These are phyloP conservation scores for Hymenoscyphus albidus DNA, from an alignment of 2,329 filamentous ascomycete genomes.

Conservation along the genomic window DNA sequence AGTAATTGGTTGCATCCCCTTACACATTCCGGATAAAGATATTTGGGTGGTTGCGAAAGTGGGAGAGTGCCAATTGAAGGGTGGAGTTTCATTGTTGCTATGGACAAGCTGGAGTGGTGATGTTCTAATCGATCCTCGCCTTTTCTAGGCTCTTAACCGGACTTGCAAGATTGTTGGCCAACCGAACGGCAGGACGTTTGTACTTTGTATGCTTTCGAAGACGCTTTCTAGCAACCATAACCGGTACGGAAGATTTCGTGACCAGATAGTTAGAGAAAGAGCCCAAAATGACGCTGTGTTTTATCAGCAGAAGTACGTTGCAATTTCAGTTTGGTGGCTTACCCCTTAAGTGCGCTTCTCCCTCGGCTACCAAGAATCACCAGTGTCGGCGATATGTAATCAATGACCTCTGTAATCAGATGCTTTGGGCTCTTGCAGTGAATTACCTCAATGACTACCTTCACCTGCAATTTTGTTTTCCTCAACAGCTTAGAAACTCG, in stretches of 20 bases:
- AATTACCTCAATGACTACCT: slow-evolving; percentile 91
- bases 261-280: slow-evolving; percentile 98
- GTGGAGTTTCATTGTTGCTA: not conserved
- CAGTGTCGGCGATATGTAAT: slow-evolving; percentile 83
- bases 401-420: slow-evolving; percentile 95
- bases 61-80: not conserved
- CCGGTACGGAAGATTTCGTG: slow-evolving; percentile 91
- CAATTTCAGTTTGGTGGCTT: slow-evolving; percentile 36
- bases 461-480: slow-evolving; percentile 88
- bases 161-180: slow-evolving; percentile 78
- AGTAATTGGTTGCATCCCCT: not conserved
- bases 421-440: slow-evolving; percentile 98
- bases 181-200: slow-evolving; percentile 64
- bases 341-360: slow-evolving; percentile 90
- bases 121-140: slow-evolving; percentile 66
- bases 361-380: slow-evolving; percentile 91
- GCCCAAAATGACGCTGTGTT: slow-evolving; percentile 76
- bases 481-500: slow-evolving; percentile 79
- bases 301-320: slow-evolving; percentile 33
- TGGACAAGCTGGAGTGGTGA: not conserved
- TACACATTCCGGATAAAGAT: not conserved
- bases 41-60: not conserved
- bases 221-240: slow-evolving; percentile 95
- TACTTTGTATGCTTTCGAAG: slow-evolving; percentile 83
- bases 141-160: slow-evolving; percentile 64